Evolutionary conservation across 805 yeast genomes (phyloP).

Genomic region (Candida ipomoeae): DNA sequence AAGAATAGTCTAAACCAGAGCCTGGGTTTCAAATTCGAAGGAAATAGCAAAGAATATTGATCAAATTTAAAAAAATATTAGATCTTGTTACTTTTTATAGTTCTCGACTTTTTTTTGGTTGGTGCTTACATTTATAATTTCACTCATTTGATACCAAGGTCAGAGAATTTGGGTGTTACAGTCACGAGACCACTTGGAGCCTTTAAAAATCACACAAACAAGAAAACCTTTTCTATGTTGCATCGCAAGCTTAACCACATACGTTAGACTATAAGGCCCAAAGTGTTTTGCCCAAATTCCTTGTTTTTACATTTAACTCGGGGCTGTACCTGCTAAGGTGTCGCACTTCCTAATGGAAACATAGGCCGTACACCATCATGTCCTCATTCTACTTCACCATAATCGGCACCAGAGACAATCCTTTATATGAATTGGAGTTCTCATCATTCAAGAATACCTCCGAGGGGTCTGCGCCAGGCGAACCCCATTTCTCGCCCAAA

Average conservation of each 20-base stretch:
- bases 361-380: conserved; percentile 7
- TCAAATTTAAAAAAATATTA: no score
- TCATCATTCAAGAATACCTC: conserved; percentile 52
- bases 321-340: background rate
- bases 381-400: conserved; percentile 89
- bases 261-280: background rate
- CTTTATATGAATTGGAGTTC: conserved; percentile 83
- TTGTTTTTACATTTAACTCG: background rate
- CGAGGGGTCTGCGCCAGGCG: conserved; percentile 39
- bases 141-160: background rate
- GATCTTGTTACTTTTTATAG: no score
- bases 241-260: background rate
- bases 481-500: conserved; percentile 58
- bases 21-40: no score
- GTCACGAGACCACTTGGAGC: no score
- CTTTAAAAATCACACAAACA: no score
- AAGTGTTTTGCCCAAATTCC: background rate
- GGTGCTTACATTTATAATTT: background rate
- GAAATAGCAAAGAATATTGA: no score
- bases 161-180: no score
- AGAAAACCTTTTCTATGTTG: background rate
- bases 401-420: conserved; percentile 81
- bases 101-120: background rate
- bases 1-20: no score
- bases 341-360: conserved; percentile 1